Conservation (phyloP, 192 early-diverging fungal genomes). For the Linnemannia zychae region DNA sequence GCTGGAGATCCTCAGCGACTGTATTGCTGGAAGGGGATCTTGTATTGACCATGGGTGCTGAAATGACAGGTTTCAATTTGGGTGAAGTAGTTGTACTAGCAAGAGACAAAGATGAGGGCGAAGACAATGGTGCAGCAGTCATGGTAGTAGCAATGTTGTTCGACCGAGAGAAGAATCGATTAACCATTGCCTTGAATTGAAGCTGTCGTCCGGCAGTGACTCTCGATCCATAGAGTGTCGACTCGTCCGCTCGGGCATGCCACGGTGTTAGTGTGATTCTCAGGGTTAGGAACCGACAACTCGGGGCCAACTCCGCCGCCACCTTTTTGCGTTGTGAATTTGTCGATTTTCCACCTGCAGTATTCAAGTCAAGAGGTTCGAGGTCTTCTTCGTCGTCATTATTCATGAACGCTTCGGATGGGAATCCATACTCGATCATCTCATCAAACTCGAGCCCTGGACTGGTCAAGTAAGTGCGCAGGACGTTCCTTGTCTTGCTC, state of each 20-base stretch:
- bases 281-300: conserved; percentile 42
- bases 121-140: background rate
- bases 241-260: conserved; percentile 57
- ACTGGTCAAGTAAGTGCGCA: conserved; percentile 13
- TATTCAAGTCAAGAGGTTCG: too few species aligned
- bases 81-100: background rate
- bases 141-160: too few species aligned
- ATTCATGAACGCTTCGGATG: conserved; percentile 13
- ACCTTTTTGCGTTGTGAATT: background rate
- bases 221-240: conserved; percentile 46
- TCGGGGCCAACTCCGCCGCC: background rate
- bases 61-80: background rate
- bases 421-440: conserved; percentile 56
- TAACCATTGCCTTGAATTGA: conserved; percentile 31
- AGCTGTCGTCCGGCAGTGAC: background rate
- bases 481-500: conserved; percentile 19
- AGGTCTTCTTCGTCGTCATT: background rate
- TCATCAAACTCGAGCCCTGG: conserved; percentile 39
- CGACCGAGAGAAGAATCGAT: conserved; percentile 21
- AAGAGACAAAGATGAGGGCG: background rate
- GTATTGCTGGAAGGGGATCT: too few species aligned
- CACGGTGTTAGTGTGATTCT: conserved; percentile 56
- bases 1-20: background rate
- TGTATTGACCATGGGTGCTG: too few species aligned
- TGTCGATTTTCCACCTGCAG: background rate